These are phyloP conservation scores for Backusella circina DNA, from an alignment of 192 early-diverging fungal genomes.

Conservation along the genomic window DNA sequence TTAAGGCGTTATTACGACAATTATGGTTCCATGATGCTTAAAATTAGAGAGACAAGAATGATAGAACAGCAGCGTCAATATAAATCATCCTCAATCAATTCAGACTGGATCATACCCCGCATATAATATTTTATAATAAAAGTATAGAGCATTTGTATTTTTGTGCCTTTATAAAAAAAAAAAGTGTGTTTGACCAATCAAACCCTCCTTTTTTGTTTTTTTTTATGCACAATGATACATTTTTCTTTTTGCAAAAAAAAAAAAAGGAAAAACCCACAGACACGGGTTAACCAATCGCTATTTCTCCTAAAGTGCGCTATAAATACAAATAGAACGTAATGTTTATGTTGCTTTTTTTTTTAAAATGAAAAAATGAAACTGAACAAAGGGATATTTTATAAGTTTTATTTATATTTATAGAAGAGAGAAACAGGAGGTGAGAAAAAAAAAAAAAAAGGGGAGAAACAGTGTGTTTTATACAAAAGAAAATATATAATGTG, in stretches of 20 bases:
- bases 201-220: not conserved
- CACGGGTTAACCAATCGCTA: not conserved
- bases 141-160: not conserved
- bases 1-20: conserved; percentile 17
- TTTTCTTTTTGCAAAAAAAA: not conserved
- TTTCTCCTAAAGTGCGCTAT: not conserved
- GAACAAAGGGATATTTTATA: not conserved
- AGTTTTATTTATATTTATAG: not conserved
- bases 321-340: not conserved
- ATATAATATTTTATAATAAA: not conserved
- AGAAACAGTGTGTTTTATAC: not conserved
- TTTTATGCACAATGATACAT: not conserved
- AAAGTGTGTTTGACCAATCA: not conserved
- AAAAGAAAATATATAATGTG: not conserved
- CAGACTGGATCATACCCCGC: conserved; percentile 18
- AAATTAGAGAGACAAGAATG: conserved; percentile 14
- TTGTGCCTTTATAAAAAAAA: not conserved
- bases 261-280: not conserved
- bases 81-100: not conserved
- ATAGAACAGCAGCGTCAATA: conserved; percentile 7
- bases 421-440: not conserved
- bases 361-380: not conserved
- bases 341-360: not conserved
- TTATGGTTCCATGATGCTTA: conserved; percentile 28
- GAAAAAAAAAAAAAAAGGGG: not conserved